Evolutionary conservation across 345 rosid species (phyloP).

Genomic region (Eucalyptus pauciflora): DNA sequence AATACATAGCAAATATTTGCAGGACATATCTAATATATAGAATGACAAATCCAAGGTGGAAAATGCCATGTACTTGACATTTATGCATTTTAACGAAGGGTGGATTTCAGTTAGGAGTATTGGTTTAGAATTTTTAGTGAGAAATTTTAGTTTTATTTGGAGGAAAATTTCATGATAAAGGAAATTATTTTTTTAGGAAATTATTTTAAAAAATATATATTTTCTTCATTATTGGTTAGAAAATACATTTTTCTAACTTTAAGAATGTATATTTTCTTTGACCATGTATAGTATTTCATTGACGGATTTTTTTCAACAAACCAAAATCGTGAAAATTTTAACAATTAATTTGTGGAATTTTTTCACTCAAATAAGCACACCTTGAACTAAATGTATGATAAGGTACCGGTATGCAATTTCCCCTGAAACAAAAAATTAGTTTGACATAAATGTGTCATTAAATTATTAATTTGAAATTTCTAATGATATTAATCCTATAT

Average conservation of each 20-base stretch:
- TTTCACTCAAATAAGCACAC: neutral
- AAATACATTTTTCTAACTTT: too few relatives aligned
- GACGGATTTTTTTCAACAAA: neutral
- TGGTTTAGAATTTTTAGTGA: rapidly evolving
- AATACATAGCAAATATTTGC: rapidly evolving
- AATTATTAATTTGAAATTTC: neutral
- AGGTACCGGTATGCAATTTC: rapidly evolving
- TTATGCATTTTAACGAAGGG: neutral
- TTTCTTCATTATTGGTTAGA: rapidly evolving
- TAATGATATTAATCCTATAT: neutral
- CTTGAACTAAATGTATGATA: rapidly evolving
- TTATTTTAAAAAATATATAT: rapidly evolving
- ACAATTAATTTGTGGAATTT: too few relatives aligned
- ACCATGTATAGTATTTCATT: rapidly evolving
- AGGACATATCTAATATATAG: rapidly evolving
- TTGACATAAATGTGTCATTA: neutral
- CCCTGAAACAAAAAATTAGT: neutral
- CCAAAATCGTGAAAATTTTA: rapidly evolving
- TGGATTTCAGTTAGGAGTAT: rapidly evolving
- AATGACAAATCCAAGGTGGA: neutral
- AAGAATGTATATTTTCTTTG: neutral
- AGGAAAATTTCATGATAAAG: too few relatives aligned
- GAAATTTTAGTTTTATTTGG: rapidly evolving
- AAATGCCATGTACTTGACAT: neutral
- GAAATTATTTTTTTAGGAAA: neutral